Conservation (phyloP, 2,329 filamentous ascomycete species). For the Pseudopithomyces maydicus region DNA sequence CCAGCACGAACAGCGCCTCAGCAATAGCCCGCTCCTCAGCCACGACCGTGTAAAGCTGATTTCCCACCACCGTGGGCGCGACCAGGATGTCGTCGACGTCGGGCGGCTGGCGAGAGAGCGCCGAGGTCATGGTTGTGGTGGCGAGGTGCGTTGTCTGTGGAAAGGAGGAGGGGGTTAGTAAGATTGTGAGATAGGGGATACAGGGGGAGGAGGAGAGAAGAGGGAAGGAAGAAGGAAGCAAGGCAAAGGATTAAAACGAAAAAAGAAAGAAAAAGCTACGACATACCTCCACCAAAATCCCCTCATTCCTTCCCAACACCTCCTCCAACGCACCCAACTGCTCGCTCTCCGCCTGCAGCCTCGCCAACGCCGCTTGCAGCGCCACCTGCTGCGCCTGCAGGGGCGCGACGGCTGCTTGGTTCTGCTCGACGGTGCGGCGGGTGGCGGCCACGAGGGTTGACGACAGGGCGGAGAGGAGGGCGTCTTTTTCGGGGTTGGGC, state of each 20-base stretch:
- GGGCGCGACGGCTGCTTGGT: slow-evolving; percentile 73
- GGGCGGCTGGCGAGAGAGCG: slow-evolving; percentile 71
- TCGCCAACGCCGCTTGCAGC: slow-evolving; percentile 70
- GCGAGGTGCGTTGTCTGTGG: slow-evolving; percentile 71
- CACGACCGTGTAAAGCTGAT: slow-evolving; percentile 87
- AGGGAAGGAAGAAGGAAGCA: too few relatives aligned
- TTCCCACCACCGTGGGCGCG: slow-evolving; percentile 90
- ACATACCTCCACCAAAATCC: slow-evolving; percentile 70
- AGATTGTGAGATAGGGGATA: too few relatives aligned
- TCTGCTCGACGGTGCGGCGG: slow-evolving; percentile 71
- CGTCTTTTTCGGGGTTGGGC: slow-evolving; percentile 94
- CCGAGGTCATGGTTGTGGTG: slow-evolving; percentile 75
- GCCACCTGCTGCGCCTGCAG: slow-evolving; percentile 80
- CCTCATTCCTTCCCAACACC: slow-evolving; percentile 76
- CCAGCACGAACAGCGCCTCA: slow-evolving; percentile 84
- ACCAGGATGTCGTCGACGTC: slow-evolving; percentile 89
- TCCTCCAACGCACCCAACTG: slow-evolving; percentile 73
- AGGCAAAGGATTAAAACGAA: too few relatives aligned
- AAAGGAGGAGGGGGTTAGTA: too few relatives aligned
- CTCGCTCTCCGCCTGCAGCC: slow-evolving; percentile 74
- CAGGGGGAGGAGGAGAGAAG: too few relatives aligned
- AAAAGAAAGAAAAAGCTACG: too few relatives aligned
- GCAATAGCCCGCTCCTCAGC: slow-evolving; percentile 87
- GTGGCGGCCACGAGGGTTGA: slow-evolving; percentile 71
- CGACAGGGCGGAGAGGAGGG: slow-evolving; percentile 77